A percentile compares a stretch with the other conserved stretches of the same genome.
These are phyloP conservation scores for Apiospora kogelbergensis DNA, from an alignment of 2,329 filamentous ascomycete species.

Conservation along the genomic window DNA sequence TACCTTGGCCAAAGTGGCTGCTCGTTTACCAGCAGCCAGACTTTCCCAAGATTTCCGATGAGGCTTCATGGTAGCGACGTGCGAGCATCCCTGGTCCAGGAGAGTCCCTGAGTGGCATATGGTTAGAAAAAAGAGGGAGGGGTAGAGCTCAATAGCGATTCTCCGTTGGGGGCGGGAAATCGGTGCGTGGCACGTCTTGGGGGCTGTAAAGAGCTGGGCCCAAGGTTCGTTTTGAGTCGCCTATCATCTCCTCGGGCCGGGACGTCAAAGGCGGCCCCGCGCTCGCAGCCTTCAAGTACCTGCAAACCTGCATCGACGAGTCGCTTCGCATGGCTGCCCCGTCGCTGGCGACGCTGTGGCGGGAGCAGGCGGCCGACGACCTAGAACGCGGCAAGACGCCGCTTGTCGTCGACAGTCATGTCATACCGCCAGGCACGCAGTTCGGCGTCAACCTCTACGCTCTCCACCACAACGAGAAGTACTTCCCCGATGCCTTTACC, in stretches of 20 bases:
- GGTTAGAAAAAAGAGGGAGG: too few species aligned
- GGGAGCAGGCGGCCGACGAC: not conserved
- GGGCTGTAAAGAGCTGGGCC: too few species aligned
- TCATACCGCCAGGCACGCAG: conserved; percentile 14
- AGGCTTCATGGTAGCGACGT: too few species aligned
- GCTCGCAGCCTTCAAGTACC: conserved; percentile 30
- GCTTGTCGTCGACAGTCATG: conserved; percentile 4
- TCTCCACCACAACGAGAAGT: conserved; percentile 12
- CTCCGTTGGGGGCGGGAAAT: too few species aligned
- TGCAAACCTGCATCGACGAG: conserved; percentile 17
- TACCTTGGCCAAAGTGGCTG: too few species aligned
- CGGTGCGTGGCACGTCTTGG: too few species aligned
- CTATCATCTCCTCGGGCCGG: conserved; percentile 30
- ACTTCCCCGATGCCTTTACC: conserved; percentile 14
- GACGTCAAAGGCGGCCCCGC: conserved; percentile 29
- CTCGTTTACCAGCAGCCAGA: too few species aligned
- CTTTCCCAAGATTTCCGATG: too few species aligned
- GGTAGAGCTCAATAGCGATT: too few species aligned
- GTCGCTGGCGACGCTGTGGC: conserved; percentile 7
- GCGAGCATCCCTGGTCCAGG: too few species aligned
- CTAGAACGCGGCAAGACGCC: not conserved
- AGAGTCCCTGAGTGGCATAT: too few species aligned
- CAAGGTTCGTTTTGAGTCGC: too few species aligned
- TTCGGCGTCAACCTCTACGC: conserved; percentile 14
- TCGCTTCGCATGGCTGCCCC: conserved; percentile 14